These are phyloP conservation scores for Sesbania bispinosa DNA, from an alignment of 306 rosid species.

Conservation along the genomic window DNA sequence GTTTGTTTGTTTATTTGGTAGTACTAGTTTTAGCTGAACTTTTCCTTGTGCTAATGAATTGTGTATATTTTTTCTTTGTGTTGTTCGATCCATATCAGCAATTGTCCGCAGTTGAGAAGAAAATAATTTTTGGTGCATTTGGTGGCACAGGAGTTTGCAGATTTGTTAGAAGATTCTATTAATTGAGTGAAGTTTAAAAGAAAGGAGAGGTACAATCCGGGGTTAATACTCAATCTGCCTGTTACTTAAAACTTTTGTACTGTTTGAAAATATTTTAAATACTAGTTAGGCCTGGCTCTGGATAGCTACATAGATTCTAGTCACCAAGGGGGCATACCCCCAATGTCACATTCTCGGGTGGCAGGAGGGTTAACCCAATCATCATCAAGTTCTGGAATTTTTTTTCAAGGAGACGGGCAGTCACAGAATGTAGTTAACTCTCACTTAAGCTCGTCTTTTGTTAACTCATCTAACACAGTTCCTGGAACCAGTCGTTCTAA, in stretches of 20 bases:
- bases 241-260: conserved; percentile 1
- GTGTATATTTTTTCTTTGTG: conserved; percentile 19
- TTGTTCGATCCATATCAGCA: conserved; percentile 31
- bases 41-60: conserved; percentile 17
- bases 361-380: conserved; percentile 86
- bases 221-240: no score
- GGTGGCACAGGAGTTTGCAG: conserved; percentile 21
- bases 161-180: conserved; percentile 8
- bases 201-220: not conserved
- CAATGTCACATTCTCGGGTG: conserved; percentile 87
- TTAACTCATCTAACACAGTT: conserved; percentile 65
- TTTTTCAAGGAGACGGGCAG: conserved; percentile 91
- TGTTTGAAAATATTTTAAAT: not conserved
- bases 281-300: conserved; percentile 60
- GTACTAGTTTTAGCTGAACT: conserved; percentile 1
- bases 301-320: conserved; percentile 72
- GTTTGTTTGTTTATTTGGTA: not conserved
- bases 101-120: conserved; percentile 33
- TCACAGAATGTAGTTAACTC: conserved; percentile 66
- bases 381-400: conserved; percentile 85
- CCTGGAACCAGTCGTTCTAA: conserved; percentile 84
- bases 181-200: conserved; percentile 10
- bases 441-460: conserved; percentile 75
- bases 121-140: conserved; percentile 24
- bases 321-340: conserved; percentile 61